Percentiles rank a stretch among this genome's conserved stretches.
phyloP scores from a whole-genome alignment of 805 yeast genomes.

The Myxozyma kluyveri region DNA sequence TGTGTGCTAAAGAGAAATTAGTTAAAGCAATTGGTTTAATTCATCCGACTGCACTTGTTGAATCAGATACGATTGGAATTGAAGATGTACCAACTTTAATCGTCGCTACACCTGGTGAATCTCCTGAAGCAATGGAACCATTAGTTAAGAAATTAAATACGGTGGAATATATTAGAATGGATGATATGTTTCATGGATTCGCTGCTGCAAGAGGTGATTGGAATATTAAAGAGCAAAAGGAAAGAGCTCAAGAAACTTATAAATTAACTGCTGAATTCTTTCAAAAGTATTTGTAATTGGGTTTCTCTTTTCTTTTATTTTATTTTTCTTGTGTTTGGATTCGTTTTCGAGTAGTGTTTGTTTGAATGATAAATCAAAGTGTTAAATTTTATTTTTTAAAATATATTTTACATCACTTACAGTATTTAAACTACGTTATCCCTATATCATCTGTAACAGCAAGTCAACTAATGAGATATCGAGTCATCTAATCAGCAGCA shows the following conservation, averaged over 20 bases:
- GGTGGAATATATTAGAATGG: slow-evolving; percentile 20
- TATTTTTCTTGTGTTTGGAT: too few relatives aligned
- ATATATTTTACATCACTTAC: too few relatives aligned
- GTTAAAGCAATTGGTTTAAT: slow-evolving; percentile 20
- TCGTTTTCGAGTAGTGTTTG: too few relatives aligned
- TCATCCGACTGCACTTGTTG: slow-evolving; percentile 26
- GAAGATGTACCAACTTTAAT: slow-evolving; percentile 22
- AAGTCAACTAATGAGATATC: too few relatives aligned
- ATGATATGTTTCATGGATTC: slow-evolving; percentile 29
- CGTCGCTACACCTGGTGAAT: slow-evolving; percentile 23
- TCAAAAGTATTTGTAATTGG: slow-evolving; percentile 7
- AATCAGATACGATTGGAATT: slow-evolving; percentile 22
- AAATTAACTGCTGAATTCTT: slow-evolving; percentile 18
- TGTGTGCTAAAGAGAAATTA: slow-evolving; percentile 8
- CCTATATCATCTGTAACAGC: too few relatives aligned
- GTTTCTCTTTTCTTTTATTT: too few relatives aligned
- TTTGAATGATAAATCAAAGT: too few relatives aligned
- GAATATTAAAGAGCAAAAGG: slow-evolving; percentile 17
- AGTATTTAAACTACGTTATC: too few relatives aligned
- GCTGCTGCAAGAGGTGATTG: slow-evolving; percentile 30
- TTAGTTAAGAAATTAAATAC: slow-evolving; percentile 9
- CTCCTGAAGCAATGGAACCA: slow-evolving; percentile 9
- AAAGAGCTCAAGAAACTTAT: slow-evolving; percentile 28
- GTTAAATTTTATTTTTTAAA: too few relatives aligned
- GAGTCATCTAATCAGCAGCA: too few relatives aligned